A percentile compares a stretch with the other conserved stretches of the same genome.
phyloP scores from a whole-genome alignment of 371 early-diverging fungal species.

The Thermomucor indicae-seudaticae region DNA sequence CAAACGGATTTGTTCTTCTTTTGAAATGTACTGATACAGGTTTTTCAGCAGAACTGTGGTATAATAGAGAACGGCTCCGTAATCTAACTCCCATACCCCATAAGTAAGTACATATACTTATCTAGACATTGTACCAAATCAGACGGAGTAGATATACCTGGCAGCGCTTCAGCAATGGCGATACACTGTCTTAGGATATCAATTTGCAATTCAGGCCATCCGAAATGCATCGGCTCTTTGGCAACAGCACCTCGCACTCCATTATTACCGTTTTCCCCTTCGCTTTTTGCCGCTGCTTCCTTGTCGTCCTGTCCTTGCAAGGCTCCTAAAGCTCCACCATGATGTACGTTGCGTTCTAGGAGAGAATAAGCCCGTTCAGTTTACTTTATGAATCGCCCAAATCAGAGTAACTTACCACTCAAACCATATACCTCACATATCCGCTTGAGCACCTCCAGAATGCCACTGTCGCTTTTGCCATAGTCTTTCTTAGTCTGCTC shows the following conservation, averaged over 20 bases:
- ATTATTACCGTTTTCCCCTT: too few relatives aligned
- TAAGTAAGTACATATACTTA: too few relatives aligned
- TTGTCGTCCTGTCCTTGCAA: slow-evolving; percentile 10
- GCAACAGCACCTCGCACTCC: slow-evolving; percentile 19
- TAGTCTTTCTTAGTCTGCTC: slow-evolving; percentile 13
- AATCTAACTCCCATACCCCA: too few relatives aligned
- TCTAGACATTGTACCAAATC: too few relatives aligned
- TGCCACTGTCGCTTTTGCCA: slow-evolving; percentile 45
- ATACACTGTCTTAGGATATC: slow-evolving; percentile 75
- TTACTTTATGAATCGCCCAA: not conserved
- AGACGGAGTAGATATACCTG: too few relatives aligned
- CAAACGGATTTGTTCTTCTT: slow-evolving; percentile 67
- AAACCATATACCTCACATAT: slow-evolving; percentile 71
- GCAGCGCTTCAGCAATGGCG: slow-evolving; percentile 64
- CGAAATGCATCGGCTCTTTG: slow-evolving; percentile 34
- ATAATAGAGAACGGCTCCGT: slow-evolving; percentile 57
- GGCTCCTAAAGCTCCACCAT: slow-evolving; percentile 31
- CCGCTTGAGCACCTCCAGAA: slow-evolving; percentile 62
- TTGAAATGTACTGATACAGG: slow-evolving; percentile 55
- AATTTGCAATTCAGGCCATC: slow-evolving; percentile 80
- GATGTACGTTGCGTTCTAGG: slow-evolving; percentile 47
- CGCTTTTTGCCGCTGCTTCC: not conserved
- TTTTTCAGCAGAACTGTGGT: slow-evolving; percentile 63
- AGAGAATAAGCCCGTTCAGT: too few relatives aligned
- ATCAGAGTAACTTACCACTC: slow-evolving; percentile 35